Percentiles rank a stretch among this genome's conserved stretches.
phyloP scores from a whole-genome alignment of 208 protist genomes.

The Crithidia expoeki region DNA sequence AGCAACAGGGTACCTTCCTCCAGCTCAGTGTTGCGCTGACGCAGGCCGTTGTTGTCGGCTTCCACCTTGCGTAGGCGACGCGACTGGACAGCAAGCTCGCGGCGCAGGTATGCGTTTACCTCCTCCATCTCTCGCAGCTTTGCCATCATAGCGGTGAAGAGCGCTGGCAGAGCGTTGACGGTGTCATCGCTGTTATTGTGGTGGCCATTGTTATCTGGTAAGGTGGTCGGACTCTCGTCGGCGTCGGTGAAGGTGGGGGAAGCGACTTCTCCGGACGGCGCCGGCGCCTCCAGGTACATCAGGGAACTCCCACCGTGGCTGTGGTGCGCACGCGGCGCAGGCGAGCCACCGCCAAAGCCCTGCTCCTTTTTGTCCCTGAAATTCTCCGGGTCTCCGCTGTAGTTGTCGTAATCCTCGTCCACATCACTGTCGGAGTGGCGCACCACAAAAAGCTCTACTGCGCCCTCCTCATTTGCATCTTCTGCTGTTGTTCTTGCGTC shows the following conservation, averaged over 20 bases:
- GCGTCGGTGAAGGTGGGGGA: constrained; percentile 7
- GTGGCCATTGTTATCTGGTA: background rate
- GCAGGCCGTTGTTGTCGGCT: constrained; percentile 57
- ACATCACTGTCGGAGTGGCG: constrained; percentile 23
- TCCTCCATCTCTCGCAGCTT: constrained; percentile 81
- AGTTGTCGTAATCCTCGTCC: constrained; percentile 8
- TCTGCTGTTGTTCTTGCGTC: background rate
- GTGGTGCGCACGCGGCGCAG: background rate
- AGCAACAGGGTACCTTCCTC: constrained; percentile 57
- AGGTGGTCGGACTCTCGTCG: background rate
- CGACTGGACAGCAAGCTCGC: constrained; percentile 77
- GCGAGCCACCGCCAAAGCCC: background rate
- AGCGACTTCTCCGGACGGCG: background rate
- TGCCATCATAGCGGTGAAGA: constrained; percentile 76
- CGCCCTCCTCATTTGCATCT: background rate
- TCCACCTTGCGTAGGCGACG: constrained; percentile 65
- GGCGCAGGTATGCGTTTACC: constrained; percentile 74
- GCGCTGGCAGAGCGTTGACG: constrained; percentile 2
- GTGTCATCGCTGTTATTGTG: background rate
- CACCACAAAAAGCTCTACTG: constrained; percentile 23
- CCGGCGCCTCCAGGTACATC: constrained; percentile 13
- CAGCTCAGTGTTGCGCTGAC: constrained; percentile 54
- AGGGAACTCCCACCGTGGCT: background rate
- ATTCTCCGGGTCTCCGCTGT: background rate
- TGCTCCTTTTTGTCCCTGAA: background rate